phyloP scores from a whole-genome alignment of 1,139 yeast genomes.

The Taphrina communis region DNA sequence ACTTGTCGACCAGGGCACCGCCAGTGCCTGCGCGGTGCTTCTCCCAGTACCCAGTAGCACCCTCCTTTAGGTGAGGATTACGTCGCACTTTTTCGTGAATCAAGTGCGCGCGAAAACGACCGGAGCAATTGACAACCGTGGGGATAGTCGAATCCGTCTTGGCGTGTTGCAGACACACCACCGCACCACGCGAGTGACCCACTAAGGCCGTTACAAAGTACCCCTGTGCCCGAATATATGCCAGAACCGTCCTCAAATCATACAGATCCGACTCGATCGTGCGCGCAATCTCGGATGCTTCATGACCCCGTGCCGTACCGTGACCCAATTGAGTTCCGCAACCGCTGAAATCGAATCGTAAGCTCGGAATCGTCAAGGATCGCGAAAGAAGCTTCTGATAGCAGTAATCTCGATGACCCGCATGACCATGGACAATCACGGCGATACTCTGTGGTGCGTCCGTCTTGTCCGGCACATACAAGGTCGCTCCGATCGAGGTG shows the following conservation, averaged over 20 bases:
- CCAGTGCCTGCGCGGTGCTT: conserved; percentile 36
- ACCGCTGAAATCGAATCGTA: conserved; percentile 83
- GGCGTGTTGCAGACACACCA: conserved; percentile 31
- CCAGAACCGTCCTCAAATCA: conserved; percentile 51
- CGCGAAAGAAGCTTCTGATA: conserved; percentile 38
- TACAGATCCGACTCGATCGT: conserved; percentile 66
- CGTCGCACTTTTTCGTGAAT: conserved; percentile 48
- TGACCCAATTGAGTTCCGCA: conserved; percentile 71
- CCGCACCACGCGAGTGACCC: conserved; percentile 72
- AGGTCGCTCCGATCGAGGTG: conserved; percentile 23
- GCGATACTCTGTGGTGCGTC: conserved; percentile 8
- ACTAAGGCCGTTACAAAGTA: conserved; percentile 55
- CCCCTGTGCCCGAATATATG: conserved; percentile 49
- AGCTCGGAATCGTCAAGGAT: conserved; percentile 61
- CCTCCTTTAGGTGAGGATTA: conserved; percentile 29
- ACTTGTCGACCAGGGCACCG: conserved; percentile 35
- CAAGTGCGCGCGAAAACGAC: conserved; percentile 58
- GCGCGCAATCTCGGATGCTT: conserved; percentile 65
- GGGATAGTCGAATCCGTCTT: conserved; percentile 61
- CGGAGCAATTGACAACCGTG: conserved; percentile 71
- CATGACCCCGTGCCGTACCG: conserved; percentile 47
- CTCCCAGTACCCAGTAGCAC: conserved; percentile 33
- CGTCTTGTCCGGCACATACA: conserved; percentile 24
- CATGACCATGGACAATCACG: conserved; percentile 36
- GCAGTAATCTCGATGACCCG: conserved; percentile 54